Conservation (phyloP, 257 asterid genomes). For the Solanum commersonii region DNA sequence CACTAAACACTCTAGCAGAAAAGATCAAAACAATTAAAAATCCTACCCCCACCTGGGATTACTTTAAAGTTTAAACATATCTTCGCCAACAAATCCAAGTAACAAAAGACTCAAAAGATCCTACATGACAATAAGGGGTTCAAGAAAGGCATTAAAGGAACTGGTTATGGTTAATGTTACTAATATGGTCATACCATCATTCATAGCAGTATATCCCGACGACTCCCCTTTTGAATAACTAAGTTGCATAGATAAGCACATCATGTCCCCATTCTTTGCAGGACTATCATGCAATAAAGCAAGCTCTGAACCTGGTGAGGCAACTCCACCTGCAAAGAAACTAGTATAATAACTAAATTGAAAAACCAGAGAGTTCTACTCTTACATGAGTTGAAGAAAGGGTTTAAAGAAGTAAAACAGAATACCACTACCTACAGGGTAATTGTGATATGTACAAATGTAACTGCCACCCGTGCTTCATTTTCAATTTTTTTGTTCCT, state of each 20-base stretch:
- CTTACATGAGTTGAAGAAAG: not conserved
- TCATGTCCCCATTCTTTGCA: slow-evolving; percentile 8
- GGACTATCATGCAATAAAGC: slow-evolving; percentile 20
- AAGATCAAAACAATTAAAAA: not conserved
- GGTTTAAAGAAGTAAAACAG: not conserved
- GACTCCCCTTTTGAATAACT: not conserved
- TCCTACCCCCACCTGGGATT: not conserved
- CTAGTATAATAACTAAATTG: not conserved
- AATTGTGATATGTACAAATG: slow-evolving; percentile 81
- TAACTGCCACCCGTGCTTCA: slow-evolving; percentile 53
- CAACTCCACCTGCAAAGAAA: slow-evolving; percentile 57
- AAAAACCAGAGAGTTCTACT: not conserved
- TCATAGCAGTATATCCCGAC: slow-evolving; percentile 10
- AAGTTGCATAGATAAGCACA: not conserved
- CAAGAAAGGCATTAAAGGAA: not conserved
- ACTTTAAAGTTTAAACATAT: not conserved
- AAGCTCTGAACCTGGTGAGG: slow-evolving; percentile 38
- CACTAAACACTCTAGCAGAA: not conserved
- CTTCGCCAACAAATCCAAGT: not conserved
- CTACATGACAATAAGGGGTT: not conserved
- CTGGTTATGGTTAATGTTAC: not conserved
- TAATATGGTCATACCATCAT: slow-evolving; percentile 23
- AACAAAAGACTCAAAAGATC: not conserved
- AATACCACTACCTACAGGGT: slow-evolving; percentile 57
- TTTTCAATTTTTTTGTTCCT: slow-evolving; percentile 30